Base-by-base conservation (phyloP, 148 eudicot genomes). In the Cornus suecica region DNA sequence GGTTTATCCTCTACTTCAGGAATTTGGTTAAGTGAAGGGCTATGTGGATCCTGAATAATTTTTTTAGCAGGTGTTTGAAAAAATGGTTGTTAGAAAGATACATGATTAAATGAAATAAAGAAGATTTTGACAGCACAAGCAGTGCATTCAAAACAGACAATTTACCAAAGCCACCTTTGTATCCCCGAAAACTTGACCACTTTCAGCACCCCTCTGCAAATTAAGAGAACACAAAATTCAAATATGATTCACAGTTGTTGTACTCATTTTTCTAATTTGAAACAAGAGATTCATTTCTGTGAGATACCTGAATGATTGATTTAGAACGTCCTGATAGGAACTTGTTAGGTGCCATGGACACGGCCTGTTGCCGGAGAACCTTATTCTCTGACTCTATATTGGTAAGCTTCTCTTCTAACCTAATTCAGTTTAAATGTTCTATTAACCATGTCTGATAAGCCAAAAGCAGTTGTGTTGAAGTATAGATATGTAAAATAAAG, bases 311-410 rank as follows among this genome's bases (percentile, higher is more conserved):
- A 67, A 93, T 85, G 72, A 90, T 84, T 42, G 99, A 95, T 86
- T 92, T 93, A 30, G 97, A 91, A 69, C 98, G 97, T 68, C 88
- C 90, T 34, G 91, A 87, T 65, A 86, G 88, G 74, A 90, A 75
- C 80, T 95, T 93, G 76, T 93, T 95, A 62, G 99, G 97, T 80
- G 97, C 92, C 83, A 95, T 87, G 60, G 99, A 91, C 58, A 95
- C 92, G 81, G 99, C 93, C 78, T 95, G 99, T 80, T 95, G 99
- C 71, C 99, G 99, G 75, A 95, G 89, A 79, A 95, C 98, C 86
- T 95, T 89, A 74, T 90, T 95, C 85, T 95, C 99, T 56, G 99
- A 93, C 72, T 95, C 99, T 76, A 93, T 83, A 83, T 95, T 91
- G 45, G 83, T 69, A 20, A 89, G 80, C 78, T 93, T 93, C 88